A percentile compares a stretch with the other conserved stretches of the same genome.
phyloP scores from a whole-genome alignment of 345 rosid species.

The Citrus maxima region DNA sequence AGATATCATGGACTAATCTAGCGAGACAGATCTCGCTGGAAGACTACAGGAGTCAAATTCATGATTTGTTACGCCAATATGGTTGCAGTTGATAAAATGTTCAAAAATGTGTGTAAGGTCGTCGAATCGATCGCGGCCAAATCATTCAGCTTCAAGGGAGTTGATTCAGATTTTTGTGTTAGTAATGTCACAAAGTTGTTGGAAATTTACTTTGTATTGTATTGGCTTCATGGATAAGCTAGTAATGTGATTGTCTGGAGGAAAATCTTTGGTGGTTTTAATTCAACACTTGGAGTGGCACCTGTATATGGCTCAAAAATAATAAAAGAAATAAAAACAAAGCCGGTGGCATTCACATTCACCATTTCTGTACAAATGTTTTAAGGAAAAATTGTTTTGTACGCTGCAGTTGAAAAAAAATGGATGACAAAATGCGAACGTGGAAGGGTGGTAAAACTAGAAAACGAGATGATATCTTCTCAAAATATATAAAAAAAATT shows the following conservation, averaged over 20 bases:
- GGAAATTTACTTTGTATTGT: constrained; percentile 3
- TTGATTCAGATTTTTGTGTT: background rate
- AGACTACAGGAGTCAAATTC: background rate
- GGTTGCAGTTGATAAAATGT: background rate
- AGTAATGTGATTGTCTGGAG: background rate
- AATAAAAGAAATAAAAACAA: background rate
- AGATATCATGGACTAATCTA: background rate
- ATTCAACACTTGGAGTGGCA: background rate
- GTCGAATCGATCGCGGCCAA: background rate
- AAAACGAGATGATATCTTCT: too few species aligned
- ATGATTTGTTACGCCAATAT: background rate
- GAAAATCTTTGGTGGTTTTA: background rate
- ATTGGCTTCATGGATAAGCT: background rate
- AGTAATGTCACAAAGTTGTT: background rate
- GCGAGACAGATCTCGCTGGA: background rate
- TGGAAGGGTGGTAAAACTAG: too few species aligned
- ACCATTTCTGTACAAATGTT: background rate
- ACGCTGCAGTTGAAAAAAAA: too few species aligned
- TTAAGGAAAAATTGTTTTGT: too few species aligned
- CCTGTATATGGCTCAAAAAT: background rate
- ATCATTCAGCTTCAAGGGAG: background rate
- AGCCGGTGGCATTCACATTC: background rate
- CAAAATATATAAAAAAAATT: too few species aligned
- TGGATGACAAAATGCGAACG: too few species aligned
- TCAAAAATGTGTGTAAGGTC: background rate